Conservation (phyloP, 2,329 filamentous ascomycete species). For the Aspergillus texensis region DNA sequence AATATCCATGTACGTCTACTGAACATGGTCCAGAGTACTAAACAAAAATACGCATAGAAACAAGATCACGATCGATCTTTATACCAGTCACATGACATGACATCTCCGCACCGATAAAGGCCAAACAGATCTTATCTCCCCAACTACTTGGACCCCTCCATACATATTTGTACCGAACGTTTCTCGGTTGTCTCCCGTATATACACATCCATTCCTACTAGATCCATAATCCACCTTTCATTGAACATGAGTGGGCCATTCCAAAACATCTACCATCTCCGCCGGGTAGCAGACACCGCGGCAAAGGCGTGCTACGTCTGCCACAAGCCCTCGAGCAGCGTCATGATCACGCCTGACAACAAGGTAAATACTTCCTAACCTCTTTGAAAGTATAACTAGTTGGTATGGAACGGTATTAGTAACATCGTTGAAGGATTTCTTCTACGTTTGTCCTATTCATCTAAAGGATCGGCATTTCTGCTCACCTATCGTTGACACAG, state of each 20-base stretch:
- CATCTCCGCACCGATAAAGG: slow-evolving; percentile 3
- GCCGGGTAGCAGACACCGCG: slow-evolving; percentile 81
- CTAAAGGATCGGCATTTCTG: slow-evolving; percentile 83
- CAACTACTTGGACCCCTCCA: not conserved
- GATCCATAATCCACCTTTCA: not conserved
- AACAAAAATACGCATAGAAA: not conserved
- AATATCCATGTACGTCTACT: not conserved
- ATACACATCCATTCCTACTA: not conserved
- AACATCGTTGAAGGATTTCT: slow-evolving; percentile 67
- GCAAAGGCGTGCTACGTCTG: slow-evolving; percentile 88
- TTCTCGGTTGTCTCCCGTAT: not conserved
- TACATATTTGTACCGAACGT: not conserved
- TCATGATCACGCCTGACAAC: slow-evolving; percentile 85
- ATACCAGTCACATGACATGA: slow-evolving; percentile 17
- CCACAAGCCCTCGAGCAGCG: slow-evolving; percentile 83
- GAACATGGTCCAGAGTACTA: not conserved
- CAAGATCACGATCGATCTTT: not conserved
- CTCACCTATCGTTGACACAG: slow-evolving; percentile 53
- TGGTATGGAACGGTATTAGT: not conserved
- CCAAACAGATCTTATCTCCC: not conserved
- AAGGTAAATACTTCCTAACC: slow-evolving; percentile 60
- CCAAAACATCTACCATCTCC: slow-evolving; percentile 80
- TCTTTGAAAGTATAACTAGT: not conserved
- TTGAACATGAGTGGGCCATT: slow-evolving; percentile 41
- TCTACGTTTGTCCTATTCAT: slow-evolving; percentile 85